These are phyloP conservation scores for Jackrogersella minutella DNA, from an alignment of 495 filamentous ascomycete genomes.

Conservation along the genomic window DNA sequence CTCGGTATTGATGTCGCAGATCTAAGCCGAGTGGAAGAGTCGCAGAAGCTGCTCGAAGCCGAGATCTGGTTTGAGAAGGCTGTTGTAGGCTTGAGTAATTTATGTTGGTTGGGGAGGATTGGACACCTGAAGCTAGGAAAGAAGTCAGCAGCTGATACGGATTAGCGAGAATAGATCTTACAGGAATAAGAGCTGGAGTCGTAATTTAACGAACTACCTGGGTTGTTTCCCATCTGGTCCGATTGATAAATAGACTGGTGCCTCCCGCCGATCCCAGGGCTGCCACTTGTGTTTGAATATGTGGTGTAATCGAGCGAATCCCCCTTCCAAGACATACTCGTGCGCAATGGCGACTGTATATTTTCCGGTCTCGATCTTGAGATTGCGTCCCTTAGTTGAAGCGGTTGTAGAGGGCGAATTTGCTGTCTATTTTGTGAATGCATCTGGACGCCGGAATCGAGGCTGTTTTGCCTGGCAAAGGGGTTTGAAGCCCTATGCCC, in stretches of 20 bases:
- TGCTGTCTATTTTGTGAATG: conserved; percentile 55
- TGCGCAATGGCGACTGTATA: conserved; percentile 64
- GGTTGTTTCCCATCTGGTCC: conserved; percentile 49
- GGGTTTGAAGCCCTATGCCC: conserved; percentile 63
- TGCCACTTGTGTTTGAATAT: conserved; percentile 52
- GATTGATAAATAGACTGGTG: conserved; percentile 54
- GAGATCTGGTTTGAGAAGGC: conserved; percentile 52
- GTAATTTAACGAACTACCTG: conserved; percentile 53
- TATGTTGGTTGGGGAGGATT: conserved; percentile 56
- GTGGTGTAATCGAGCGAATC: conserved; percentile 64
- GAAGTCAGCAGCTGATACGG: conserved; percentile 26
- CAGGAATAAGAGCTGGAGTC: conserved; percentile 62
- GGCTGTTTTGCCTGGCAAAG: conserved; percentile 60
- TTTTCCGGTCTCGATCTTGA: conserved; percentile 66
- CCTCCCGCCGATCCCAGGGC: conserved; percentile 54
- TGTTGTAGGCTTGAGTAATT: conserved; percentile 56
- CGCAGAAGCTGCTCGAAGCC: conserved; percentile 57
- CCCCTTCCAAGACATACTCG: conserved; percentile 69
- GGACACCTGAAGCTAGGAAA: conserved; percentile 53
- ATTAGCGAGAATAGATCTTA: conserved; percentile 45
- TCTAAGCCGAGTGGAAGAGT: conserved; percentile 57
- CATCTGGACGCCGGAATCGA: conserved; percentile 57
- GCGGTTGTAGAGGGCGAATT: conserved; percentile 61
- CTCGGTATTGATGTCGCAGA: conserved; percentile 59
- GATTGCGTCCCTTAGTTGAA: conserved; percentile 67